These are phyloP conservation scores for Reticulascus tulasneorum DNA, from an alignment of 2,329 filamentous ascomycete genomes.

Conservation along the genomic window DNA sequence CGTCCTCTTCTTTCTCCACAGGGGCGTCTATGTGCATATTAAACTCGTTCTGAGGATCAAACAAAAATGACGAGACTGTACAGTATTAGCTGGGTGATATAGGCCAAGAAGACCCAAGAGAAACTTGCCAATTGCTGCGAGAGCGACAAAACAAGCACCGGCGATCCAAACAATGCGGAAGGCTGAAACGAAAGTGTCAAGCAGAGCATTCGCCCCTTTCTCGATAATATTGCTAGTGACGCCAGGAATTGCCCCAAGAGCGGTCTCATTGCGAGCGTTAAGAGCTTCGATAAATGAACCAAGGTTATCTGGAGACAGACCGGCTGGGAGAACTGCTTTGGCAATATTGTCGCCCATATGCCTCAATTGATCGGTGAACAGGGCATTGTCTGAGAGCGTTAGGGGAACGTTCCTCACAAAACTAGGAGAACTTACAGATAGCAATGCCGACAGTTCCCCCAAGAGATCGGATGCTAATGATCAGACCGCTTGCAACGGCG, in stretches of 20 bases:
- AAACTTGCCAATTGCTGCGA: conserved; percentile 22
- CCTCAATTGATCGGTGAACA: conserved; percentile 24
- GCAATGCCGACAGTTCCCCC: conserved; percentile 34
- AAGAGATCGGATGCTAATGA: conserved; percentile 32
- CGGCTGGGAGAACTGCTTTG: conserved; percentile 22
- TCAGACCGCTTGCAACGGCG: conserved; percentile 30
- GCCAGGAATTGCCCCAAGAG: conserved; percentile 21
- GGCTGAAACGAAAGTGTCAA: conserved; percentile 21
- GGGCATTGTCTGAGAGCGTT: conserved; percentile 19
- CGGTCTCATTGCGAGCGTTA: conserved; percentile 19
- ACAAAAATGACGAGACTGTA: conserved; percentile 11
- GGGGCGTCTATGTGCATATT: conserved; percentile 33
- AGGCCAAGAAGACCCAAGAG: too few species aligned
- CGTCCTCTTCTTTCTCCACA: conserved; percentile 25
- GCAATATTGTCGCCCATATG: conserved; percentile 26
- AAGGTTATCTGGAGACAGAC: conserved; percentile 19
- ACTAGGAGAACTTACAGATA: conserved; percentile 18
- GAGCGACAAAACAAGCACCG: conserved; percentile 20
- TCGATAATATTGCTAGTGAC: conserved; percentile 24
- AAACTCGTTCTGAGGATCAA: conserved; percentile 30
- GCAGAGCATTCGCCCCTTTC: conserved; percentile 19
- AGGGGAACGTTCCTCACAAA: neutral
- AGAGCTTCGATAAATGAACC: conserved; percentile 23
- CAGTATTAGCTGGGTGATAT: neutral
- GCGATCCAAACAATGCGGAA: conserved; percentile 30